These are phyloP conservation scores for Phytophthora palmivora DNA, from an alignment of 352 stramenopile genomes.

Conservation along the genomic window DNA sequence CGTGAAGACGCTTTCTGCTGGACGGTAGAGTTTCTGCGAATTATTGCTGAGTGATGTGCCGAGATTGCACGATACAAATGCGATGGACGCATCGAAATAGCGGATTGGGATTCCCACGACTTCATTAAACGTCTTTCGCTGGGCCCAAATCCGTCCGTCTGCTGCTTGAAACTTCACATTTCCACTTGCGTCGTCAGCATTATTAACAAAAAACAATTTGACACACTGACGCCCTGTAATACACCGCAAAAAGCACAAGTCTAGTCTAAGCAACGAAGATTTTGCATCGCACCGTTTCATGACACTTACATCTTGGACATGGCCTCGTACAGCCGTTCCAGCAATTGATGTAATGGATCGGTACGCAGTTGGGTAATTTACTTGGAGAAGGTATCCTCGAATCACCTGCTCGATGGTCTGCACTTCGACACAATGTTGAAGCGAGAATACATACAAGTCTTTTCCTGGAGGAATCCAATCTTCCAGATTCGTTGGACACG, in stretches of 20 bases:
- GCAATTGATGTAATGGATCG: constrained; percentile 83
- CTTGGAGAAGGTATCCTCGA: constrained; percentile 70
- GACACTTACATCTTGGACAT: constrained; percentile 70
- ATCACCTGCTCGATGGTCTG: constrained; percentile 74
- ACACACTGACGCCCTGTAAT: constrained; percentile 65
- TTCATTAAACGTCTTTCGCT: constrained; percentile 79
- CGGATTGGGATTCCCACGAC: constrained; percentile 82
- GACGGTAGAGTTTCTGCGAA: constrained; percentile 35
- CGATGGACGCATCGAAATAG: constrained; percentile 87
- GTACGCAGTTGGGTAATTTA: constrained; percentile 84
- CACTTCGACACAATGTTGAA: constrained; percentile 78
- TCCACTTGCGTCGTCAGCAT: constrained; percentile 79
- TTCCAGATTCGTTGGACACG: constrained; percentile 68
- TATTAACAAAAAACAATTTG: constrained; percentile 90
- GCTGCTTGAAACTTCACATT: constrained; percentile 79
- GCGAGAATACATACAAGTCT: constrained; percentile 86
- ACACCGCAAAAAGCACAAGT: constrained; percentile 14
- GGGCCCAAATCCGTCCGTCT: constrained; percentile 74
- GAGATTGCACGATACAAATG: constrained; percentile 85
- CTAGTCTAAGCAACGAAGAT: constrained; percentile 1
- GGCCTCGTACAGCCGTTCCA: constrained; percentile 59
- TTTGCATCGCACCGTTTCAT: not conserved
- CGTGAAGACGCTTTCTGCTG: constrained; percentile 41
- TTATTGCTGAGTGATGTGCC: constrained; percentile 43
- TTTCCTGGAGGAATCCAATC: constrained; percentile 81